phyloP scores from a whole-genome alignment of 2,329 filamentous ascomycete genomes.

The Penicillium digitatum region DNA sequence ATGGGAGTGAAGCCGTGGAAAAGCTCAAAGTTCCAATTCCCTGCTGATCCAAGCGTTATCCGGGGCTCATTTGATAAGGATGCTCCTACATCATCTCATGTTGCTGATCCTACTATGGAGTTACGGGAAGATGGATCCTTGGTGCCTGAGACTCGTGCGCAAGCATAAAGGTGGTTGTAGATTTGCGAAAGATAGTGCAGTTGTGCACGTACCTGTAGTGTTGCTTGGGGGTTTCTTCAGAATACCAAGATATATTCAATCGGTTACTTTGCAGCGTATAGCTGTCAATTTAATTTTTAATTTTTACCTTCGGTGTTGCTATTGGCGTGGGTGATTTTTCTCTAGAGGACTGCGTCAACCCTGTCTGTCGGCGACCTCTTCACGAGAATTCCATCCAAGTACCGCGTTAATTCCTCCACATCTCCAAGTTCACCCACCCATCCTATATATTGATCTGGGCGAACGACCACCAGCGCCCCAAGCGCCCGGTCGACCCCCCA shows the following conservation, averaged over 20 bases:
- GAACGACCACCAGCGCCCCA: constrained; percentile 22
- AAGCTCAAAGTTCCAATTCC: constrained; percentile 48
- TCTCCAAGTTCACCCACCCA: constrained; percentile 29
- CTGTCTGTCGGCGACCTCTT: neutral
- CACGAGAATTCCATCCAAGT: constrained; percentile 24
- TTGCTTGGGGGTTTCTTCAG: no score
- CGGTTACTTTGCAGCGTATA: no score
- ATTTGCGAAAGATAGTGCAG: neutral
- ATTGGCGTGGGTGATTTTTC: neutral
- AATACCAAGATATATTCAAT: neutral
- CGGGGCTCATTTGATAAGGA: constrained; percentile 21
- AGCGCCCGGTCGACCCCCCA: constrained; percentile 25
- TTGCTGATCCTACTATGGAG: constrained; percentile 14
- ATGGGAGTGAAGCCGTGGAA: constrained; percentile 57
- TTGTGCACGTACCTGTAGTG: neutral
- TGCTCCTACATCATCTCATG: constrained; percentile 12
- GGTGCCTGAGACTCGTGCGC: constrained; percentile 1
- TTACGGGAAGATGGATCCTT: constrained; percentile 12
- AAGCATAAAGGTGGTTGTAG: neutral
- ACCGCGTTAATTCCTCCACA: constrained; percentile 19
- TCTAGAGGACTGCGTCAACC: neutral
- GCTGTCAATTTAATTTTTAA: neutral
- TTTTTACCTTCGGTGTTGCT: neutral
- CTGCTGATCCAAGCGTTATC: constrained; percentile 17
- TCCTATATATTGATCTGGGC: constrained; percentile 30